Percentiles rank a stretch among this genome's conserved stretches.
phyloP scores from a whole-genome alignment of 352 stramenopile species.

The Thalassiosira hispida region DNA sequence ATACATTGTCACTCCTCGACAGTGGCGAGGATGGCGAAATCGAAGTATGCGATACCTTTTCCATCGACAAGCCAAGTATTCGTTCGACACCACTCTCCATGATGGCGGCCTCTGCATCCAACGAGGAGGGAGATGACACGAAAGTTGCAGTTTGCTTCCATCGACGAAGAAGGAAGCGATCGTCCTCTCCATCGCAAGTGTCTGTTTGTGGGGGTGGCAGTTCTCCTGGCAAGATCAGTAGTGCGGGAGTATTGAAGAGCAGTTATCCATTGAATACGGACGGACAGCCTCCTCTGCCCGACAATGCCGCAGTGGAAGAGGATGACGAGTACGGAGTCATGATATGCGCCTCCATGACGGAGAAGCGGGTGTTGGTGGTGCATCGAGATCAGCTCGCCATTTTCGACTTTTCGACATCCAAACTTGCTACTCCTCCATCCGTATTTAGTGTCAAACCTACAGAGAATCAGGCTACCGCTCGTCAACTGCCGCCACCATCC shows the following conservation, averaged over 20 bases:
- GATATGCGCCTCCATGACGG: conserved; percentile 53
- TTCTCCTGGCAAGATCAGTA: not conserved
- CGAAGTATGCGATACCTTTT: not conserved
- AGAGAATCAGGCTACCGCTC: not conserved
- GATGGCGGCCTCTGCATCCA: not conserved
- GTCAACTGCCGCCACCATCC: not conserved
- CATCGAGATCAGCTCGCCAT: conserved; percentile 79
- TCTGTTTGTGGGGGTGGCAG: too few species aligned
- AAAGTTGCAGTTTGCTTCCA: not conserved
- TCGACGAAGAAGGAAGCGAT: not conserved
- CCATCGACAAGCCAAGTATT: not conserved
- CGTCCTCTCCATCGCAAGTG: not conserved
- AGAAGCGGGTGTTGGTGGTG: conserved; percentile 68
- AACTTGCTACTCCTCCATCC: too few species aligned
- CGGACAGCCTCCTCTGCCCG: not conserved
- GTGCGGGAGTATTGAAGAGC: not conserved
- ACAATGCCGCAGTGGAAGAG: not conserved
- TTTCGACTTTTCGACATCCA: conserved; percentile 73
- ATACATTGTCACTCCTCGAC: not conserved
- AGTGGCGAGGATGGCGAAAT: not conserved
- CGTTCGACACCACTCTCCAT: too few species aligned
- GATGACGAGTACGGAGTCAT: conserved; percentile 24
- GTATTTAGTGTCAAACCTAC: not conserved
- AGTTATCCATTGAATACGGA: conserved; percentile 1
- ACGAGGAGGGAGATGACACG: not conserved